Conservation (phyloP, 148 eudicot genomes). For the Rhododendron williamsianum region DNA sequence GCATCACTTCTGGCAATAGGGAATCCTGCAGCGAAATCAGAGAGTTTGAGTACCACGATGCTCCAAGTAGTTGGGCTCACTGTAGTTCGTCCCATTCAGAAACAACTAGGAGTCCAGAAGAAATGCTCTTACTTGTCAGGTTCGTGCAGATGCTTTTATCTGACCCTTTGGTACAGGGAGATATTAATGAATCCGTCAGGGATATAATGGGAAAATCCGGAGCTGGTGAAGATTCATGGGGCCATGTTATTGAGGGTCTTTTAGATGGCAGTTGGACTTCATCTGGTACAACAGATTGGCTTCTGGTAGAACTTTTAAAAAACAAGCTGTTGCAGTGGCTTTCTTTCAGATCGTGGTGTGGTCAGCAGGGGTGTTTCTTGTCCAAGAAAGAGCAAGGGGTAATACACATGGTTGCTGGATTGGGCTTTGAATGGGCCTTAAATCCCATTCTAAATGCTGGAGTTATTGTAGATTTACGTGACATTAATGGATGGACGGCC, state of each 20-base stretch:
- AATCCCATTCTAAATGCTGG: slow-evolving; percentile 63
- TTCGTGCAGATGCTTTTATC: slow-evolving; percentile 67
- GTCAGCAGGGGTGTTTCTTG: slow-evolving; percentile 32
- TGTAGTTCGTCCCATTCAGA: slow-evolving; percentile 34
- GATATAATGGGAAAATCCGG: slow-evolving; percentile 29
- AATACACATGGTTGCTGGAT: slow-evolving; percentile 83
- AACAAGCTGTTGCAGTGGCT: slow-evolving; percentile 83
- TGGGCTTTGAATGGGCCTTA: slow-evolving; percentile 93
- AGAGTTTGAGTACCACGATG: slow-evolving; percentile 77
- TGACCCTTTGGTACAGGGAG: slow-evolving; percentile 31
- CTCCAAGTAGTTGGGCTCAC: slow-evolving; percentile 21
- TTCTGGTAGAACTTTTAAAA: slow-evolving; percentile 70
- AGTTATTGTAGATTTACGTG: slow-evolving; percentile 79
- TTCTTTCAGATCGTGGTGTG: slow-evolving; percentile 29
- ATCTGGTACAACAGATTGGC: slow-evolving; percentile 57
- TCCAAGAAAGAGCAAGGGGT: slow-evolving; percentile 89
- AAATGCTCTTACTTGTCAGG: slow-evolving; percentile 64
- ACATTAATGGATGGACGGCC: slow-evolving; percentile 90
- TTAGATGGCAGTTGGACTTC: slow-evolving; percentile 47
- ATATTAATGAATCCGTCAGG: slow-evolving; percentile 24
- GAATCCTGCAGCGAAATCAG: slow-evolving; percentile 83
- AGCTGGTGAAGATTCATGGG: slow-evolving; percentile 50
- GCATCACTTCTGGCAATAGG: slow-evolving; percentile 68
- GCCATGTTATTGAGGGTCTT: slow-evolving; percentile 54
- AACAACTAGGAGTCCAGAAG: slow-evolving; percentile 48